Evolutionary conservation across 495 filamentous ascomycete species (phyloP).

Genomic region (Amphirosellinia nigrospora): DNA sequence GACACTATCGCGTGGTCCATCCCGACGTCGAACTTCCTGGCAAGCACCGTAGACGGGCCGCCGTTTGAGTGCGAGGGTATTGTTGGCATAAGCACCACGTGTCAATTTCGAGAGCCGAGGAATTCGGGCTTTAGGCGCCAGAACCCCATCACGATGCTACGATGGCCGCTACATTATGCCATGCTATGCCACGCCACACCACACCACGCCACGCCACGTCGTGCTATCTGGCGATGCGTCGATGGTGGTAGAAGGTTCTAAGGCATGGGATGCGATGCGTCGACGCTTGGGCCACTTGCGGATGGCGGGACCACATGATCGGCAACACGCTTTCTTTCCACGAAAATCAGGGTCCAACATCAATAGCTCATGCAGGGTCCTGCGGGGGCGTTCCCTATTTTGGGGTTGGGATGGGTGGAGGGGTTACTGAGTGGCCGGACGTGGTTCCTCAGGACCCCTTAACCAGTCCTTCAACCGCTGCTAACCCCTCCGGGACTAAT

Average conservation of each 20-base stretch:
- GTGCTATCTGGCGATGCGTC: constrained; percentile 17
- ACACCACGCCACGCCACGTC: constrained; percentile 10
- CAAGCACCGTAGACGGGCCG: constrained; percentile 58
- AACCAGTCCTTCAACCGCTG: background rate
- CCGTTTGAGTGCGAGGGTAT: constrained; percentile 26
- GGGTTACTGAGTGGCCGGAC: background rate
- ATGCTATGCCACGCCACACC: too few relatives aligned
- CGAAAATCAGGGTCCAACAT: constrained; percentile 42
- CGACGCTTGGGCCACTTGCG: background rate
- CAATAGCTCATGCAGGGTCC: constrained; percentile 43
- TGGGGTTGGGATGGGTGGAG: constrained; percentile 6
- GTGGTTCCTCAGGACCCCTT: constrained; percentile 15
- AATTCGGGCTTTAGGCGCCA: background rate
- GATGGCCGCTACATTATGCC: background rate
- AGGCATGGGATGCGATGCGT: background rate
- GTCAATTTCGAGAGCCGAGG: constrained; percentile 4
- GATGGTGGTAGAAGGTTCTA: constrained; percentile 23
- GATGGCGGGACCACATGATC: constrained; percentile 17
- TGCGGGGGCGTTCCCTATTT: constrained; percentile 30
- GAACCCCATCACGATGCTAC: background rate
- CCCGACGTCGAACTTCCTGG: constrained; percentile 82
- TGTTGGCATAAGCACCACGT: constrained; percentile 25
- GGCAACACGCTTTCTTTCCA: background rate
- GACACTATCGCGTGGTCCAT: constrained; percentile 91
- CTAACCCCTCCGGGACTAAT: background rate